A percentile compares a stretch with the other conserved stretches of the same genome.
Evolutionary conservation across 2,329 filamentous ascomycete genomes (phyloP).

Genomic region (Trichophyton rubrum): DNA sequence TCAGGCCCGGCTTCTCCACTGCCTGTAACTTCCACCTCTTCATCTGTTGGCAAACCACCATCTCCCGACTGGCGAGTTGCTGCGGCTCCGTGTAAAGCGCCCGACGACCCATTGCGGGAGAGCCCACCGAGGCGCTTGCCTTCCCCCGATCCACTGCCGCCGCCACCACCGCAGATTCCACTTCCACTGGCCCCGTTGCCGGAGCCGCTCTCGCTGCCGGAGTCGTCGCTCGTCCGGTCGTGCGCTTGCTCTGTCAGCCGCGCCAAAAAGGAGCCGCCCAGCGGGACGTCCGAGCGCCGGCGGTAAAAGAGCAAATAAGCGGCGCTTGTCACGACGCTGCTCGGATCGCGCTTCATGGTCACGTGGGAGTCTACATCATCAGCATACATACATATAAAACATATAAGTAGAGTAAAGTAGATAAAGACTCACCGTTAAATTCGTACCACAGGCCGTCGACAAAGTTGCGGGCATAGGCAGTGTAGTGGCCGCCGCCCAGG

Average conservation of each 20-base stretch:
- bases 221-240: constrained; percentile 40
- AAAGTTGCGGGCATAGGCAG: constrained; percentile 87
- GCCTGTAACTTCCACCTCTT: constrained; percentile 22
- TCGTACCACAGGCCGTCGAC: constrained; percentile 84
- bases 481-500: constrained; percentile 90
- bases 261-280: constrained; percentile 67
- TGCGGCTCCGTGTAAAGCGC: constrained; percentile 67
- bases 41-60: constrained; percentile 43
- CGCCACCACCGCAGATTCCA: no score
- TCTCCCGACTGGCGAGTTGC: constrained; percentile 55
- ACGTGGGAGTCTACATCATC: constrained; percentile 57
- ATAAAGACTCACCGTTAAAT: constrained; percentile 64
- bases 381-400: constrained; percentile 1
- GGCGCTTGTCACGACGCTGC: constrained; percentile 55
- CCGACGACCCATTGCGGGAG: constrained; percentile 85
- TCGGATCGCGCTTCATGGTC: constrained; percentile 46
- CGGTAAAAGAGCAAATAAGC: constrained; percentile 96
- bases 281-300: constrained; percentile 59
- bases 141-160: constrained; percentile 53
- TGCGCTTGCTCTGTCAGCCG: constrained; percentile 55
- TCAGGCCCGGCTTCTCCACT: constrained; percentile 7
- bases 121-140: constrained; percentile 74
- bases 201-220: constrained; percentile 24
- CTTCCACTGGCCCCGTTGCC: constrained; percentile 14
- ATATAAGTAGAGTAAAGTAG: not conserved